Evolutionary conservation across 805 yeast genomes (phyloP), one percentile per base, ranked within the genome.

Genomic region (Yarrowia sp.): DNA sequence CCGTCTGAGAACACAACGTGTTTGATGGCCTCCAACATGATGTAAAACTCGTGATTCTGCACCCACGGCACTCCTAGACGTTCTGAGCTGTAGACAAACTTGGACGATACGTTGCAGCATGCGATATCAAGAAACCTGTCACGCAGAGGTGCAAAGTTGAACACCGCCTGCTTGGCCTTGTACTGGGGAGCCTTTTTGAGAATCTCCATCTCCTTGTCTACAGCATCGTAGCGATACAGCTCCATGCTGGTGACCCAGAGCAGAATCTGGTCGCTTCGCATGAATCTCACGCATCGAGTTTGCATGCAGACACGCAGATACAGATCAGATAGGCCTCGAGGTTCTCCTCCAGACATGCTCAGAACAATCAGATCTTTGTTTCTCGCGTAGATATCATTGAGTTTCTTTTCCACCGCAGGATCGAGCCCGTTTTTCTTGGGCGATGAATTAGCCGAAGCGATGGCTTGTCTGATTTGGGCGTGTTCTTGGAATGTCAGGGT

Each of bases 261-360:
- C 36, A 48, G 45, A 26, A 63, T 63, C 46, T 63, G 67, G 11
- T 63, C 56, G 15, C 56, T 63, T 63, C 67, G 19, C 67, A 63
- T 48, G 48, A 49, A 48, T 9, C 67, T 5, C n/a, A 63, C 40
- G 19, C 55, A 48, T 15, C 56, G 19, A 8, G 55, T 63, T 48
- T 49, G 55, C 56, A 63, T 48, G n/a, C 67, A 63, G 26, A 63
- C 56, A 12, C 56, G 55, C 16, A 48, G 40, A 38, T 63, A 63
- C 32, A 63, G 45, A 14, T 49, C 67, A 8, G 67, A 63, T 19
- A 63, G 38, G n/a, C 67, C 50, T 3, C 52, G 50, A 5, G 65
- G 65, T n/a, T 59, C 65, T 32, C 65, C 65, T 35, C 65, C 65
- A 43, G 65, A 59, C 65, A 59, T 59, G 52, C 65, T 59, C 15